Evolutionary conservation across 2,329 filamentous ascomycete species (phyloP).

Genomic region (Coccinonectria pachysandricola): DNA sequence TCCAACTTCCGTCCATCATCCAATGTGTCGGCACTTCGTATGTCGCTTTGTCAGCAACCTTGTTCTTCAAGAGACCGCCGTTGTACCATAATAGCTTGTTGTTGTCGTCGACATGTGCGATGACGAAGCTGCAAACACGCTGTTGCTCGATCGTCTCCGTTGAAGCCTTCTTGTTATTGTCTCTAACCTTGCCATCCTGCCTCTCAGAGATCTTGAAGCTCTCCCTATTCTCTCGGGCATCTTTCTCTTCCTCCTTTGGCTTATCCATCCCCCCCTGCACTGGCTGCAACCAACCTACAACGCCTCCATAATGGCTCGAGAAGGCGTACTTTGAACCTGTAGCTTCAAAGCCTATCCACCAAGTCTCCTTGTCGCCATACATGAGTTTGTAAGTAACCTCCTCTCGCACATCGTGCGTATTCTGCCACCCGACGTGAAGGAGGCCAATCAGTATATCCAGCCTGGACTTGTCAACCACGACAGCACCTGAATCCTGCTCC

Average conservation of each 20-base stretch:
- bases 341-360: constrained; percentile 35
- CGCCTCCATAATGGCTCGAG: constrained; percentile 30
- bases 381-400: constrained; percentile 30
- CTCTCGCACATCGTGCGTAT: constrained; percentile 28
- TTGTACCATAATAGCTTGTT: constrained; percentile 32
- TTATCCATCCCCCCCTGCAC: constrained; percentile 2
- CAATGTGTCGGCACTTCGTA: constrained; percentile 28
- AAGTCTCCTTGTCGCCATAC: constrained; percentile 37
- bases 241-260: constrained; percentile 1
- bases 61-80: constrained; percentile 32
- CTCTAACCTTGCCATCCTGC: background rate
- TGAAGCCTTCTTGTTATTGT: background rate
- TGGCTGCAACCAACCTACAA: constrained; percentile 24
- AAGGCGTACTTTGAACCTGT: constrained; percentile 28
- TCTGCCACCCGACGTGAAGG: constrained; percentile 35
- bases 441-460: constrained; percentile 27
- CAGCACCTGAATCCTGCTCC: constrained; percentile 32
- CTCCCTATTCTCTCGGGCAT: constrained; percentile 1
- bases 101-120: constrained; percentile 31
- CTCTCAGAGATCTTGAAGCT: constrained; percentile 2
- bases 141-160: background rate
- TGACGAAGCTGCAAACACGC: constrained; percentile 29
- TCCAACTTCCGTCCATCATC: constrained; percentile 31
- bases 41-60: constrained; percentile 18
- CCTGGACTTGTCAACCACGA: constrained; percentile 31